Evolutionary conservation across 2,329 filamentous ascomycete species (phyloP), one percentile per base, ranked within the genome.

Genomic region (Hymenoscyphus fraxineus): DNA sequence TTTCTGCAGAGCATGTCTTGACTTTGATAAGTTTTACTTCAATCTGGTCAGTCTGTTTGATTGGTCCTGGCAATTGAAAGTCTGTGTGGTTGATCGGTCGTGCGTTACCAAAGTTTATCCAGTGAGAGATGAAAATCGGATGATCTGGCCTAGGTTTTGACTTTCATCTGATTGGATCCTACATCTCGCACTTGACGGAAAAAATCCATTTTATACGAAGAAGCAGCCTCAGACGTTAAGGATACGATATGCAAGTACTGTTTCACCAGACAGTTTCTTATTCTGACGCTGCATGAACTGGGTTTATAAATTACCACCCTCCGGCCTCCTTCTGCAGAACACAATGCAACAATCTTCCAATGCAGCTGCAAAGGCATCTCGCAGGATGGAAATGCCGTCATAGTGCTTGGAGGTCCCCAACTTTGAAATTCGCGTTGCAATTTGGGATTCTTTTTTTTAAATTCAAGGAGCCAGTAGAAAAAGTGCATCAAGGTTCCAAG

Each of bases 51-150:
- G 6, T n/a, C 40, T 22, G n/a, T 51, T 22, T 51, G 44, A 51
- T n/a, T 51, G 44, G 44, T 51, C 6, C 35, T 35, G 35, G 35
- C 27, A 10, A 35, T 35, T 51, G n/a, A 51, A 22, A 19, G 44
- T 51, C 44, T 27, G 44, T n/a, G 44, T 51, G 44, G 44, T n/a
- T 51, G 44, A 51, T 51, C n/a, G 44, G 44, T 22, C 44, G 44
- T 51, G 44, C 44, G 7, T n/a, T 51, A n/a, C n/a, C 44, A 51
- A 51, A 22, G 44, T 51, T 51, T 51, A 51, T 27, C 16, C 6
- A n/a, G 41, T 6, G 2, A 12, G 44, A 22, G 44, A 22, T 9
- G n/a, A 22, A 22, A 7, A 22, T 51, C 44, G 19, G 44, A 51
- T 22, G 44, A 51, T 51, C 44, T 22, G 41, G 16, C 16, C 15